These are phyloP conservation scores for Aspergillus ustus DNA, from an alignment of 2,329 filamentous ascomycete genomes.

Conservation along the genomic window DNA sequence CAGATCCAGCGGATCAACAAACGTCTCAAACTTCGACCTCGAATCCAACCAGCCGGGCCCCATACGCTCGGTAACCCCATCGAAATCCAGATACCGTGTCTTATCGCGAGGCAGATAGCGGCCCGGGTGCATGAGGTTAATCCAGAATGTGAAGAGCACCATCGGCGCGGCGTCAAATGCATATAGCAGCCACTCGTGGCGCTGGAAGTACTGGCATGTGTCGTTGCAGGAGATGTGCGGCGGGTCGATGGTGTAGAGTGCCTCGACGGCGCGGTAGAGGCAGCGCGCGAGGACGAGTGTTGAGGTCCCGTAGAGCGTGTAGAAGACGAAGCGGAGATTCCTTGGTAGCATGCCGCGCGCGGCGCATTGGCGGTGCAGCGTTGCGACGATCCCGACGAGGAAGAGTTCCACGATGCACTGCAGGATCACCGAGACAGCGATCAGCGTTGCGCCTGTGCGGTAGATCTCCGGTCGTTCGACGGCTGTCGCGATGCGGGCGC, in stretches of 20 bases:
- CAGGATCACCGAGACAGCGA: slow-evolving; percentile 9
- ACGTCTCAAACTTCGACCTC: slow-evolving; percentile 9
- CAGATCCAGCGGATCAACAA: slow-evolving; percentile 15
- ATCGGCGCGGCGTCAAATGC: slow-evolving; percentile 11
- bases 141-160: slow-evolving; percentile 13
- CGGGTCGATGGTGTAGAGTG: slow-evolving; percentile 9
- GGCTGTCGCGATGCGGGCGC: slow-evolving; percentile 7
- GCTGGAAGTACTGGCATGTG: slow-evolving; percentile 9
- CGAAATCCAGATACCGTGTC: slow-evolving; percentile 6
- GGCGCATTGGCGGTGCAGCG: slow-evolving; percentile 11
- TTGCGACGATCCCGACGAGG: slow-evolving; percentile 7
- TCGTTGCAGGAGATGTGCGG: neutral
- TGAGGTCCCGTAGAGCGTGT: slow-evolving; percentile 15
- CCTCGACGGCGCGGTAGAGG: slow-evolving; percentile 15
- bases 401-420: slow-evolving; percentile 12
- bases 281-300: slow-evolving; percentile 11
- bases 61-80: slow-evolving; percentile 14
- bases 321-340: slow-evolving; percentile 13
- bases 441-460: slow-evolving; percentile 11
- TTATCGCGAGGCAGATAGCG: slow-evolving; percentile 11
- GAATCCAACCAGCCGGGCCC: slow-evolving; percentile 14
- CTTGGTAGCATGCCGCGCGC: slow-evolving; percentile 1
- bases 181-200: slow-evolving; percentile 13
- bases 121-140: slow-evolving; percentile 14
- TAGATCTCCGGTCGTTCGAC: slow-evolving; percentile 2